Base-by-base conservation (phyloP, 805 yeast species). In the Candida golubevii region DNA sequence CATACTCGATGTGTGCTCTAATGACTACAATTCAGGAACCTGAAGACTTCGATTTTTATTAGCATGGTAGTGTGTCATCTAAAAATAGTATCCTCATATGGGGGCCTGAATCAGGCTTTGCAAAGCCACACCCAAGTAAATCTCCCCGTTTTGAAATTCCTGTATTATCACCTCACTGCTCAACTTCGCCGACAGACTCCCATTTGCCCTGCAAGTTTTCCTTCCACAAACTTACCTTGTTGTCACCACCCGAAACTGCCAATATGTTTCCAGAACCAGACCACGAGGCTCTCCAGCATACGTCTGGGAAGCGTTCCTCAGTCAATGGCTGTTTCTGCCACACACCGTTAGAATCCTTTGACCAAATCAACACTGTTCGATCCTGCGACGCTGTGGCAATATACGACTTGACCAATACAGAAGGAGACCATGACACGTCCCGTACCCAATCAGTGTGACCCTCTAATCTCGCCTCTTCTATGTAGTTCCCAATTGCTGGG, bases 381-480 rank as follows among this genome's bases (percentile, higher is more conserved):
- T 93, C 99, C 69, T 93, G 98, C 18, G 98, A 90, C 8, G 97
- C 97, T 32, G 96, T 82, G 11, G 98, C 99, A 57, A 93, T 85
- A 63, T 89, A 91, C 11, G 95, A 82, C 55, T 87, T 84, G 38
- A 88, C 78, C 50, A 93, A 76, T 38, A 88, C 81, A 1, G 96
- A 82, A 38, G 98, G 97, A 15, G 97, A 88, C 99, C 99, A 93
- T 4, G 95, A 88, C 48, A 91, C 97, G 63, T 93, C 99, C 66
- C 99, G 83, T 30, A 93, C 97, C 99, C 99, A 93, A 66, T 93
- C 99, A 13, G 87, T 75, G 66, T 93, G 99, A 34, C 97, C 99
- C 51, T 82, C 83, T 43, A 93, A 76, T 26, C 80, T 77, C 35
- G 82, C 83, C 64, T 91, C 97, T 57, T 83, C 76, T 26, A 75